Evolutionary conservation across 2,329 filamentous ascomycete species (phyloP).

Genomic region (Taxawa tesnikishii): DNA sequence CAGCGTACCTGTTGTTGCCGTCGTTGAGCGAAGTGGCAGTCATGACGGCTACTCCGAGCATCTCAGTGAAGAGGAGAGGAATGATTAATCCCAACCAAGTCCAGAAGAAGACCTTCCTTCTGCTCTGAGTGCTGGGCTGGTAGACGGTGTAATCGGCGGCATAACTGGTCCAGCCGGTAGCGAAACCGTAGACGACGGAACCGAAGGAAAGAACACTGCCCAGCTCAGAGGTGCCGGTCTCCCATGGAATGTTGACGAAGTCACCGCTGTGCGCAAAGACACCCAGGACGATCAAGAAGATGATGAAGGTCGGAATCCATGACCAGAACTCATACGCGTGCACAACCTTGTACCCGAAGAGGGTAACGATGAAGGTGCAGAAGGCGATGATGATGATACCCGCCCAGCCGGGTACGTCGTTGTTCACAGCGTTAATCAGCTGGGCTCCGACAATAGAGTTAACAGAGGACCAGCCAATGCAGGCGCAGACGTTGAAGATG

Average conservation of each 20-base stretch:
- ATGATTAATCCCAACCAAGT: conserved; percentile 59
- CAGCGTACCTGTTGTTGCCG: conserved; percentile 41
- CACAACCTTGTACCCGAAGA: conserved; percentile 64
- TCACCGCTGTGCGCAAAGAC: conserved; percentile 54
- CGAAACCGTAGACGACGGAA: conserved; percentile 54
- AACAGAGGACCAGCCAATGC: conserved; percentile 63
- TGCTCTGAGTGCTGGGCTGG: conserved; percentile 50
- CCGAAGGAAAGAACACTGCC: conserved; percentile 53
- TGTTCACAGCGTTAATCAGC: conserved; percentile 62
- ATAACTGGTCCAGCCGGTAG: conserved; percentile 62
- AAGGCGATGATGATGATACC: conserved; percentile 64
- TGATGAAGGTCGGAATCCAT: conserved; percentile 61
- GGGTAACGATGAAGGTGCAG: conserved; percentile 55
- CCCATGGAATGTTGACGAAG: conserved; percentile 51
- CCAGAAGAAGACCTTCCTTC: conserved; percentile 52
- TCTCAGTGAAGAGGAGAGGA: conserved; percentile 61
- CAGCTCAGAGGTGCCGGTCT: conserved; percentile 45
- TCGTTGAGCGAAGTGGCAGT: conserved; percentile 47
- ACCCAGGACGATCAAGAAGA: conserved; percentile 61
- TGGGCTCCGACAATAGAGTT: conserved; percentile 74
- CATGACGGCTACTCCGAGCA: conserved; percentile 59
- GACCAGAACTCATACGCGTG: conserved; percentile 65
- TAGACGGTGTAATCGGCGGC: conserved; percentile 74
- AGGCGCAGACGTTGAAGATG: conserved; percentile 57
- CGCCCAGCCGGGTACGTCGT: conserved; percentile 55